A percentile compares a stretch with the other conserved stretches of the same genome.
These are phyloP conservation scores for Pseudotulostoma volvatum DNA, from an alignment of 495 filamentous ascomycete genomes.

Conservation along the genomic window DNA sequence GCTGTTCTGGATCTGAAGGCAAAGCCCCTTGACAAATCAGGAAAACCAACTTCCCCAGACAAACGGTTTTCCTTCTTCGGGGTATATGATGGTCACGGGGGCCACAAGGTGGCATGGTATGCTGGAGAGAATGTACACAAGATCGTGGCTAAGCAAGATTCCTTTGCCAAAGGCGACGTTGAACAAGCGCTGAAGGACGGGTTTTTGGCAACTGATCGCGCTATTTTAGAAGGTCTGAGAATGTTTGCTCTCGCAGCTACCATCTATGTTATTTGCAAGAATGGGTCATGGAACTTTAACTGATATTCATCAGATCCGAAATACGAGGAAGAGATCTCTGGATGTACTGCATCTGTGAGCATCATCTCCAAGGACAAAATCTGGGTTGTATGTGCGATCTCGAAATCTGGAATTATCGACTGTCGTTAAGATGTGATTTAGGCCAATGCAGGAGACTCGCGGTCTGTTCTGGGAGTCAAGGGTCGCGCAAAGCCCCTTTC, in stretches of 20 bases:
- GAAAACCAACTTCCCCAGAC: conserved; percentile 44
- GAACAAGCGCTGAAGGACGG: conserved; percentile 95
- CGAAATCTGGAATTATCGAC: not conserved
- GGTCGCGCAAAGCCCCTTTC: conserved; percentile 92
- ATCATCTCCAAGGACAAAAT: conserved; percentile 83
- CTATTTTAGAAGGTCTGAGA: conserved; percentile 74
- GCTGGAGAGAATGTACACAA: conserved; percentile 85
- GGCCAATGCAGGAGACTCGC: conserved; percentile 94
- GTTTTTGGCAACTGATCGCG: conserved; percentile 88
- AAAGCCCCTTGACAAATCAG: conserved; percentile 34
- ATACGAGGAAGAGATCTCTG: conserved; percentile 95
- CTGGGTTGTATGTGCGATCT: conserved; percentile 58
- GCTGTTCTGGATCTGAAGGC: conserved; percentile 74
- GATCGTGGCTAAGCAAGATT: conserved; percentile 84
- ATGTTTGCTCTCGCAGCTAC: too few species aligned
- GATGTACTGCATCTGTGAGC: conserved; percentile 85
- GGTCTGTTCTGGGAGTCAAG: conserved; percentile 86
- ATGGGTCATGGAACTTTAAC: too few species aligned
- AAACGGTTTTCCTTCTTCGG: conserved; percentile 85
- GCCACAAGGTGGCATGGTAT: conserved; percentile 88
- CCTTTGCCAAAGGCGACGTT: conserved; percentile 78
- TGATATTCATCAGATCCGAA: conserved; percentile 66
- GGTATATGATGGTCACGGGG: conserved; percentile 95
- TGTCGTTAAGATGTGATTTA: conserved; percentile 22
- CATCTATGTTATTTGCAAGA: too few species aligned